Evolutionary conservation across 306 rosid genomes (phyloP), one percentile per base, ranked within the genome.

Genomic region (Cicer yamashitae): DNA sequence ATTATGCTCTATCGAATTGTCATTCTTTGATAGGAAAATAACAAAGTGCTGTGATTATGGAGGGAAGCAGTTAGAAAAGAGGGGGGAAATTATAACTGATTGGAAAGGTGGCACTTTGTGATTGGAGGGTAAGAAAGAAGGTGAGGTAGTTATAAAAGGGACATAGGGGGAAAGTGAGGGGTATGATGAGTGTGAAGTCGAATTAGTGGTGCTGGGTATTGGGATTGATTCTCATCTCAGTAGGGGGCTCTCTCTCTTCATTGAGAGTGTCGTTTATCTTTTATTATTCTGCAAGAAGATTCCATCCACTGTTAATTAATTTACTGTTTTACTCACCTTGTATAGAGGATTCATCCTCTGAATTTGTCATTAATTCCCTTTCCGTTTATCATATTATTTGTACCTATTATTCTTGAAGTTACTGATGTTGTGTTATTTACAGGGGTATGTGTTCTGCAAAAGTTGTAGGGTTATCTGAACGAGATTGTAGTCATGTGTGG

Each of bases 401-500:
- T 25, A 25, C 34, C 34, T 25, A 25, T 10, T 38, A 10, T 43
- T 22, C 38, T 13, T 39, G 8, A 41, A 30, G 66, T 9, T 65
- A 13, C 47, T 38, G 13, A 37, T 67, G 12, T 53, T 37, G 47
- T 70, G 79, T 10, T 41, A 14, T 51, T 70, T 51, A 30, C 25
- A 25, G 7, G 47, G 34, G n/a, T 54, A 0, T 22, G 10, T 64
- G 17, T 53, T 79, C 22, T 71, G 67, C 58, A n/a, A 73, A 47
- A 65, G 2, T 13, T 17, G 1, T 18, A n/a, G 34, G 79, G 14
- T 53, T 69, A 20, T 78, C 54, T 70, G 41, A 37, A 60, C 2
- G 20, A 39, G 37, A 44, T 70, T 70, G 11, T 54, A 50, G 15
- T 57, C 13, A 7, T 70, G 38, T 71, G 8, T 65, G 67, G 69